Evolutionary conservation across 768 basidiomycete genomes (phyloP).

Genomic region (Coprinopsis marcescibilis): DNA sequence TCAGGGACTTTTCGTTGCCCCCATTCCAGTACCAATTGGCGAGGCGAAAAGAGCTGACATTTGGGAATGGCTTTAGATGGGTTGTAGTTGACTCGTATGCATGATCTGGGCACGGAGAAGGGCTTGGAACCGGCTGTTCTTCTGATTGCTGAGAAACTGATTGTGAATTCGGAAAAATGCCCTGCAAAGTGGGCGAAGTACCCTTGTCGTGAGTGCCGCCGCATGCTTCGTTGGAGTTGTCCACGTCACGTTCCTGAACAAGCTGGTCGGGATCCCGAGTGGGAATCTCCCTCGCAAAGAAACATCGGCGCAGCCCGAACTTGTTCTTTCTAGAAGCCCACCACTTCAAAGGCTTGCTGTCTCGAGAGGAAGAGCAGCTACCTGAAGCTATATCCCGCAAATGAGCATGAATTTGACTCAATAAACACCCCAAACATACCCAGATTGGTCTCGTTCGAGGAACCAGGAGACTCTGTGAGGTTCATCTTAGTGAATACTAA

Average conservation of each 20-base stretch:
- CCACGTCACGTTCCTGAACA: not conserved
- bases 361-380: no score
- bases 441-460: no score
- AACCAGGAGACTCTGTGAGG: no score
- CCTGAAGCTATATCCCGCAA: not conserved
- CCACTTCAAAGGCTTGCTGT: not conserved
- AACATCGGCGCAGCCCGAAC: not conserved
- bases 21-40: not conserved
- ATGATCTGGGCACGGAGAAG: not conserved
- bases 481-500: no score
- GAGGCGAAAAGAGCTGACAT: not conserved
- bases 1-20: not conserved
- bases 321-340: not conserved
- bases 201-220: no score
- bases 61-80: not conserved
- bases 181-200: no score
- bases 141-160: not conserved
- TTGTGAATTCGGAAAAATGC: no score
- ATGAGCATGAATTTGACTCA: no score
- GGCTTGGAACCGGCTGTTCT: not conserved
- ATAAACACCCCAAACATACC: no score
- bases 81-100: not conserved
- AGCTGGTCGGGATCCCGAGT: not conserved
- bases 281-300: not conserved
- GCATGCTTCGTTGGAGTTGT: not conserved